Percentiles rank a stretch among this genome's conserved stretches.
Evolutionary conservation across 345 rosid genomes (phyloP).

Genomic region (Brassica nigra): DNA sequence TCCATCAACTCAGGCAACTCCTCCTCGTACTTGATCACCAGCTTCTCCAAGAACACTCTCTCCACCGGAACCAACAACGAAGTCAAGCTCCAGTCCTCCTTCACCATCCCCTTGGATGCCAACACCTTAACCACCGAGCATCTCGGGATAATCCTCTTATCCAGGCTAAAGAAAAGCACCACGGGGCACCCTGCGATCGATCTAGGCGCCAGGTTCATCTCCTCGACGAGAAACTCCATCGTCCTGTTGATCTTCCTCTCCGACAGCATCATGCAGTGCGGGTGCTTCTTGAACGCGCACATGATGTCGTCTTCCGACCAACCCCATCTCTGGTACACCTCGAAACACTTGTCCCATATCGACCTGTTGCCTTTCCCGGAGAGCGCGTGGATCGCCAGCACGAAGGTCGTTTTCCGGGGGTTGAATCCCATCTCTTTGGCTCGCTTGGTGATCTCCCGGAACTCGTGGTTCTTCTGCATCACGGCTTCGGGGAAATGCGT

Average conservation of each 20-base stretch:
- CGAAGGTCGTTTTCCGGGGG: slow-evolving; percentile 48
- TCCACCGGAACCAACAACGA: slow-evolving; percentile 46
- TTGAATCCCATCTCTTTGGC: slow-evolving; percentile 56
- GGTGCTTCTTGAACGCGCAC: slow-evolving; percentile 54
- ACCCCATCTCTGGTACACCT: slow-evolving; percentile 57
- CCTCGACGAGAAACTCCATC: slow-evolving; percentile 56
- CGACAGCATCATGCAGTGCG: slow-evolving; percentile 54
- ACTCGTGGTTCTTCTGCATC: slow-evolving; percentile 44
- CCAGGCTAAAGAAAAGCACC: slow-evolving; percentile 48
- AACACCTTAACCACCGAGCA: slow-evolving; percentile 46
- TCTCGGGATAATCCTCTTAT: slow-evolving; percentile 60
- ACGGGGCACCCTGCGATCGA: slow-evolving; percentile 44
- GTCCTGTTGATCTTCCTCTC: slow-evolving; percentile 46
- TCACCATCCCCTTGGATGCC: slow-evolving; percentile 47
- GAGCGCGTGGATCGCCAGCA: slow-evolving; percentile 50
- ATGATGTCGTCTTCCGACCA: slow-evolving; percentile 56
- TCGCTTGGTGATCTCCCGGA: slow-evolving; percentile 37
- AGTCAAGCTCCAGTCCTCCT: slow-evolving; percentile 49
- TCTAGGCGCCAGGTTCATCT: slow-evolving; percentile 47
- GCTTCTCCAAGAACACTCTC: slow-evolving; percentile 47
- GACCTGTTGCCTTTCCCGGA: slow-evolving; percentile 48
- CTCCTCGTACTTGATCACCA: slow-evolving; percentile 45
- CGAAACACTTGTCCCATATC: slow-evolving; percentile 46
- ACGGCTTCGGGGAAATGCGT: slow-evolving; percentile 56
- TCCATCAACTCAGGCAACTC: slow-evolving; percentile 50